A percentile compares a stretch with the other conserved stretches of the same genome.
Evolutionary conservation across 78 protist species (phyloP).

Genomic region (Guillardia theta): DNA sequence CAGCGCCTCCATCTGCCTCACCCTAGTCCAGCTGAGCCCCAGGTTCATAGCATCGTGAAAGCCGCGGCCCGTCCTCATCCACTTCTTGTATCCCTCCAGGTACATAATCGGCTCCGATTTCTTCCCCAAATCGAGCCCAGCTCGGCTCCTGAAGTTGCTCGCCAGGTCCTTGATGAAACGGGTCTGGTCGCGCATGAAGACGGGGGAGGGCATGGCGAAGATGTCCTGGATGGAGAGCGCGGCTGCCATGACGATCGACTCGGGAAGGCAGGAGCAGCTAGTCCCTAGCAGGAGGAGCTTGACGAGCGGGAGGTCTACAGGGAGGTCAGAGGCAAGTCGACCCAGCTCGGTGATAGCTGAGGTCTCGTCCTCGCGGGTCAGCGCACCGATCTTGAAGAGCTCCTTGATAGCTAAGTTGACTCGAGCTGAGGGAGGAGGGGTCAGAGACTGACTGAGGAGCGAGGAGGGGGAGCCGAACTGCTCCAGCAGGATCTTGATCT

Average conservation of each 20-base stretch:
- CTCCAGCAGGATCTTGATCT: neutral
- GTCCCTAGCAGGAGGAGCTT: neutral
- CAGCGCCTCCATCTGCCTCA: neutral
- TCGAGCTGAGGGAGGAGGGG: constrained; percentile 23
- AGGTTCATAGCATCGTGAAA: neutral
- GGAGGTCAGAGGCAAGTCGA: constrained; percentile 5
- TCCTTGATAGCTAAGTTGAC: neutral
- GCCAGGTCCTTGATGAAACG: neutral
- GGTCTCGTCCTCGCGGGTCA: neutral
- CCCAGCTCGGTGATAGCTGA: neutral
- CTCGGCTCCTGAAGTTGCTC: neutral
- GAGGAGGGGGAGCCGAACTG: neutral
- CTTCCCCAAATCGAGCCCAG: neutral
- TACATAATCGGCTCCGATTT: neutral
- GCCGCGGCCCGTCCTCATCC: neutral
- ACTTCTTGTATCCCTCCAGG: neutral
- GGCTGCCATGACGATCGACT: constrained; percentile 17
- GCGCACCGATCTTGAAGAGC: constrained; percentile 1
- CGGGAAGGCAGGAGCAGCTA: neutral
- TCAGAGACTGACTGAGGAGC: neutral
- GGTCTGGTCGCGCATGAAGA: constrained; percentile 1
- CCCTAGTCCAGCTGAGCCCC: neutral
- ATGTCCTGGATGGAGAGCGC: neutral
- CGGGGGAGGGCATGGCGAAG: neutral
- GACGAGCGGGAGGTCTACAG: constrained; percentile 21